Base-by-base conservation (phyloP, 2,329 filamentous ascomycete species). In the Macrophomina pseudophaseolina region DNA sequence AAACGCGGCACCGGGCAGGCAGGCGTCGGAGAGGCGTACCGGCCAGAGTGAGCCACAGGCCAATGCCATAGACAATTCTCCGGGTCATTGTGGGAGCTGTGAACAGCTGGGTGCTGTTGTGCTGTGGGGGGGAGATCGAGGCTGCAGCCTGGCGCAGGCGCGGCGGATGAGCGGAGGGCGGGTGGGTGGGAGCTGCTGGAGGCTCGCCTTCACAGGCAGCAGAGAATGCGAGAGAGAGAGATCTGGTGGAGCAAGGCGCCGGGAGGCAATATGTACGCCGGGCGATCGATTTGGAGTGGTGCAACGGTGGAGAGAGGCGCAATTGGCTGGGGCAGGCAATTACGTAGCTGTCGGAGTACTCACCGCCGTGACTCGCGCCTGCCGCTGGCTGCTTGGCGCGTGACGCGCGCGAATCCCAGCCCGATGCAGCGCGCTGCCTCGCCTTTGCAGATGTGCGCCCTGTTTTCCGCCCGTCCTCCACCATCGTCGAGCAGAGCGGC, bases 31-130 rank as follows among this genome's bases (percentile, higher is more conserved):
- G 28, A 48, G 33, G 23, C 77, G 67, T 70, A 80, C 79, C 78
- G 67, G 76, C 81, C 48, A 84, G 70, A 68, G 81, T 82, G 65
- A 81, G 75, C 76, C 81, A 80, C 44, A 84, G 76, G 66, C 81
- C 82, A 69, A 82, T 76, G 72, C 80, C 80, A 70, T 84, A 85
- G 33, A 85, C 80, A 18, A 81, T 75, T 68, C 79, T 78, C 42
- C 82, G 78, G 68, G 82, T 83, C 82, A 84, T 84, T 53, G 54
- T 66, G 49, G 62, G 53, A 48, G 56, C 28, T 46, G 54, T 23
- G 7, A 12, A 7, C 3, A 59, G 40, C 40, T 33, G 32, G 40
- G 42, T 59, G 32, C 33, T 32, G 40, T 59, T 46, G 56, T 28
- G 40, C 12, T 18, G 12, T 11, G n/a, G 28, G 56, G 18, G 28